These are phyloP conservation scores for Pseudogymnoascus sp. DNA, from an alignment of 2,329 filamentous ascomycete species.

Conservation along the genomic window DNA sequence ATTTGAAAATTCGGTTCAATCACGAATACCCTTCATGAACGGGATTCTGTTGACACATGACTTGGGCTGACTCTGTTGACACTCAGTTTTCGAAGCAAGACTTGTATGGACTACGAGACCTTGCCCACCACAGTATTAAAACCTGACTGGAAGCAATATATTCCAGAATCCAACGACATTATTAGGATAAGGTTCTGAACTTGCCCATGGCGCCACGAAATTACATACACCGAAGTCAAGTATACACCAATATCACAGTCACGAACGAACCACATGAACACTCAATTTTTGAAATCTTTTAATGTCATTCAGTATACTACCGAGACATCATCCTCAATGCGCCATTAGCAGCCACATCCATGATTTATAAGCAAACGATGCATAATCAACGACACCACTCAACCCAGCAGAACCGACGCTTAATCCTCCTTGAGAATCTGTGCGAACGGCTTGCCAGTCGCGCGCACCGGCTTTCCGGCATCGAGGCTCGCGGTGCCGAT, in stretches of 20 bases:
- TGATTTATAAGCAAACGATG: constrained; percentile 10
- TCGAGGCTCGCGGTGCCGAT: constrained; percentile 62
- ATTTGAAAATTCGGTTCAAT: too few species aligned
- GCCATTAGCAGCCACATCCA: constrained; percentile 12
- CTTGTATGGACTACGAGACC: background rate
- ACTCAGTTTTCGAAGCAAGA: too few species aligned
- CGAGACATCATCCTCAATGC: constrained; percentile 11
- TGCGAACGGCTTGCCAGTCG: constrained; percentile 27
- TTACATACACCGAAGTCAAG: background rate
- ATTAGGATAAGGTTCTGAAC: background rate
- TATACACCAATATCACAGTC: background rate
- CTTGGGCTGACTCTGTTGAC: background rate
- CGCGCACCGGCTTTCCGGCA: constrained; percentile 47
- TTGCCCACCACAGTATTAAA: too few species aligned
- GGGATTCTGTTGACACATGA: background rate
- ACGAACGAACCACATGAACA: background rate
- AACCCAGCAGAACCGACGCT: constrained; percentile 21
- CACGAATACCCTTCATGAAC: too few species aligned
- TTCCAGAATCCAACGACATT: background rate
- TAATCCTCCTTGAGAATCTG: constrained; percentile 44
- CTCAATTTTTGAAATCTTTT: background rate
- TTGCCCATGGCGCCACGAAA: background rate
- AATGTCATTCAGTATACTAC: constrained; percentile 10
- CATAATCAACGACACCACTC: constrained; percentile 12
- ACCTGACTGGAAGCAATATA: background rate